Evolutionary conservation across 1,139 yeast species (phyloP).

Genomic region (Candida tetrigidarum): DNA sequence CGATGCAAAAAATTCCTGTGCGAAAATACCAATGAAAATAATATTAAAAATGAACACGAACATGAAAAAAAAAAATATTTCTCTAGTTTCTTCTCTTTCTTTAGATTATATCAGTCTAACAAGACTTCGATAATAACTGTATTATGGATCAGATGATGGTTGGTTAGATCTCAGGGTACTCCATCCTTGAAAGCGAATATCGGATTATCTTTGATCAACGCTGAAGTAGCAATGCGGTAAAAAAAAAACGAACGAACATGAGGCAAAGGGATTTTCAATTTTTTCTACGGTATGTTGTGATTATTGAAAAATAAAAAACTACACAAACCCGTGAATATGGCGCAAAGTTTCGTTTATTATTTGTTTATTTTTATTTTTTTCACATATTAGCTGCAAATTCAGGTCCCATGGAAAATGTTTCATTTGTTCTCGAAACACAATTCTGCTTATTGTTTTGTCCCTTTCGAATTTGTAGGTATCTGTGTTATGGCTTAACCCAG

Average conservation of each 20-base stretch:
- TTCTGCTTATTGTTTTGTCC: background rate
- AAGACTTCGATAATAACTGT: too few species aligned
- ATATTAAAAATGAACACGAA: too few species aligned
- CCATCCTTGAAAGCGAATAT: too few species aligned
- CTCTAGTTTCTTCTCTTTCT: too few species aligned
- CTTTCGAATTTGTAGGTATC: background rate
- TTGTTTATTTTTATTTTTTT: too few species aligned
- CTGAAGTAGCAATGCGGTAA: background rate
- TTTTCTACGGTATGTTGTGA: slow-evolving; percentile 7
- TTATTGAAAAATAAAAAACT: background rate
- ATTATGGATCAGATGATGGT: background rate
- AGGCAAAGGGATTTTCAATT: background rate
- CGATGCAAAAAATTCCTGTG: too few species aligned
- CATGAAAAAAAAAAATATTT: too few species aligned
- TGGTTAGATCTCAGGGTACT: background rate
- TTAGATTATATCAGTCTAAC: too few species aligned
- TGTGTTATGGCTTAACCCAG: background rate
- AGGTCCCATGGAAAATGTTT: background rate
- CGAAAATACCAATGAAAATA: too few species aligned
- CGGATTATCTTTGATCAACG: background rate
- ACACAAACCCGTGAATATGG: background rate
- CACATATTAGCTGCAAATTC: slow-evolving; percentile 6
- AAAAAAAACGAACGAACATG: too few species aligned
- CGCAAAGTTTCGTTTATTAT: too few species aligned
- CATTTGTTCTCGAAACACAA: slow-evolving; percentile 7